A percentile compares a stretch with the other conserved stretches of the same genome.
Evolutionary conservation across 2,329 filamentous ascomycete species (phyloP).

Genomic region (Didymella glomerata): DNA sequence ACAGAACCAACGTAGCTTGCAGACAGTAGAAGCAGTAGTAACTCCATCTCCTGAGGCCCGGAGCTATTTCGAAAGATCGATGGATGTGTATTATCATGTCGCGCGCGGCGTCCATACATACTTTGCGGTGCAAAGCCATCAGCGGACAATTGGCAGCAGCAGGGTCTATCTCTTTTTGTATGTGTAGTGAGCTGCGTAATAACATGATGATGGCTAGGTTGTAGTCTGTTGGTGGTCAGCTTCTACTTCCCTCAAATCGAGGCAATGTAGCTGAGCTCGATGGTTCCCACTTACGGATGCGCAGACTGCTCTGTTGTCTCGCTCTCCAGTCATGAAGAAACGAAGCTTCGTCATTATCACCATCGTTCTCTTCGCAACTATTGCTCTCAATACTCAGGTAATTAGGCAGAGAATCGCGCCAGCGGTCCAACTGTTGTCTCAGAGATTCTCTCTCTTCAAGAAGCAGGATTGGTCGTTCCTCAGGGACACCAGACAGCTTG

Average conservation of each 20-base stretch:
- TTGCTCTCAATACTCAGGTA: not conserved
- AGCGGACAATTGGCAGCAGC: not conserved
- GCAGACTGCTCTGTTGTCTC: not conserved
- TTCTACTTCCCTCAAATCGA: not conserved
- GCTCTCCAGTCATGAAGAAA: not conserved
- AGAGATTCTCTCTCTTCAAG: conserved; percentile 8
- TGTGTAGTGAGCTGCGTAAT: not conserved
- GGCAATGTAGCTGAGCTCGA: not conserved
- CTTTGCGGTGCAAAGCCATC: not conserved
- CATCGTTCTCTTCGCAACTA: not conserved
- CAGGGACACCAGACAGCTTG: not conserved
- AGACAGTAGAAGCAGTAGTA: not conserved
- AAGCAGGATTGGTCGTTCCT: not conserved
- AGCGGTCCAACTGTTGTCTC: not conserved
- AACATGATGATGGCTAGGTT: not conserved
- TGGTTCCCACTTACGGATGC: not conserved
- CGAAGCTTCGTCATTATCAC: not conserved
- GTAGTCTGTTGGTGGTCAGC: not conserved
- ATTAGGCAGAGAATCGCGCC: not conserved
- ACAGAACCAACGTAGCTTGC: not conserved
- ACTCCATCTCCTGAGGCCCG: not conserved
- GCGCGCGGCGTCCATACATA: not conserved
- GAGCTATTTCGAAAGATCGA: not conserved
- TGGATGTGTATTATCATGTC: not conserved
- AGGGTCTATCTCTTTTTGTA: not conserved